Conservation (phyloP, 495 filamentous ascomycete species). For the Poronia punctata region DNA sequence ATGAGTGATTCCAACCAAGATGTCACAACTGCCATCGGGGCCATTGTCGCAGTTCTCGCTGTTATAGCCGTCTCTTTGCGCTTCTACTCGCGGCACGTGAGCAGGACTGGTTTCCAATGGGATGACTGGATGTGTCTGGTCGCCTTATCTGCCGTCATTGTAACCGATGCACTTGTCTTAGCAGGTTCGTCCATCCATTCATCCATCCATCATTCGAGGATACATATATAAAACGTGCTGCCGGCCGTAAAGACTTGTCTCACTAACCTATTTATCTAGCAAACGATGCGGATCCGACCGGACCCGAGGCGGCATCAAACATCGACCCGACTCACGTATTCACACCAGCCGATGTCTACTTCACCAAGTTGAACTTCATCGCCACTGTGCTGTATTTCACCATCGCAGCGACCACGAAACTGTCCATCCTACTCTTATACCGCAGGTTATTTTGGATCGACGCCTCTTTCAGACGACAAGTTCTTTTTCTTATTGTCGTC, state of each 20-base stretch:
- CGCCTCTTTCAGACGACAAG: constrained; percentile 1
- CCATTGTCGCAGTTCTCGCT: constrained; percentile 1
- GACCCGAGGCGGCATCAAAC: no score
- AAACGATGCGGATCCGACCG: no score
- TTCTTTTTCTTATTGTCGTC: neutral
- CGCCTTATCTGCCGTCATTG: neutral
- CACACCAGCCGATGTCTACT: constrained; percentile 4
- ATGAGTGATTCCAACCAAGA: no score
- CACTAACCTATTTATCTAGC: no score
- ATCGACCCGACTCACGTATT: no score
- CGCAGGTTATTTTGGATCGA: constrained; percentile 5
- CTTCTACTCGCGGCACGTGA: constrained; percentile 7
- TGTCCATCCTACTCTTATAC: constrained; percentile 12
- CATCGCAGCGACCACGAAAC: constrained; percentile 7
- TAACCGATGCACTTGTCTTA: no score
- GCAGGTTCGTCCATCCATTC: no score
- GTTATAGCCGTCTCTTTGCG: constrained; percentile 2
- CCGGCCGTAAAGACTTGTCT: no score
- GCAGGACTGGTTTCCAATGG: neutral
- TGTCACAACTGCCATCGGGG: no score
- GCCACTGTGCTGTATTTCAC: constrained; percentile 7
- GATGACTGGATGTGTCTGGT: constrained; percentile 13
- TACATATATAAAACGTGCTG: no score
- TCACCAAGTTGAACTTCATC: constrained; percentile 4
- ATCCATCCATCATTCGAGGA: no score